A percentile compares a stretch with the other conserved stretches of the same genome.
Conservation (phyloP, 768 basidiomycete species). For the Phlebiopsis gigantea region DNA sequence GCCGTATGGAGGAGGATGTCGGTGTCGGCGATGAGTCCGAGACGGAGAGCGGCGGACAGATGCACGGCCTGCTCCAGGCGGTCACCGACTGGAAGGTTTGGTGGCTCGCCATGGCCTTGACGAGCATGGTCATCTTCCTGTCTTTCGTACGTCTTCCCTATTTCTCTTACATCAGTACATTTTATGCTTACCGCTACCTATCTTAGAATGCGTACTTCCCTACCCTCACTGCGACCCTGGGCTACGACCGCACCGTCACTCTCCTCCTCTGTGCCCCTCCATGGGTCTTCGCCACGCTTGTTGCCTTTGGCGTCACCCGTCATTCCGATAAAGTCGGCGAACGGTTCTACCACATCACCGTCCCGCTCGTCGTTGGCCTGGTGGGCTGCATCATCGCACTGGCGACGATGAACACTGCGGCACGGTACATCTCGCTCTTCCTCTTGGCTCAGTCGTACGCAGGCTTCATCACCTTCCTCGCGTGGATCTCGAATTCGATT, state of each 20-base stretch:
- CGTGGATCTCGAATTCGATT: slow-evolving; percentile 54
- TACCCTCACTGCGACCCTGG: slow-evolving; percentile 68
- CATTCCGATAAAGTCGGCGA: slow-evolving; percentile 71
- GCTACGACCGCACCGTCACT: slow-evolving; percentile 57
- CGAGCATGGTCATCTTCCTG: slow-evolving; percentile 54
- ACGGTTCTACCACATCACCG: slow-evolving; percentile 61
- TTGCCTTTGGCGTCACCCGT: slow-evolving; percentile 46
- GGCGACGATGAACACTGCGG: slow-evolving; percentile 53
- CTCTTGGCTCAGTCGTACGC: slow-evolving; percentile 72
- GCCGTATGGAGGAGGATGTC: slow-evolving; percentile 61
- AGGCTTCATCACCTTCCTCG: slow-evolving; percentile 61
- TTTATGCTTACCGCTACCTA: neutral
- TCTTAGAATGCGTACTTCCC: slow-evolving; percentile 68
- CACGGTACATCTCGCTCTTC: slow-evolving; percentile 70
- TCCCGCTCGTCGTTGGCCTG: slow-evolving; percentile 52
- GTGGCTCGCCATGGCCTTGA: slow-evolving; percentile 66
- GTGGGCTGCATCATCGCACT: slow-evolving; percentile 65
- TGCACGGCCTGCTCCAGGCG: slow-evolving; percentile 51
- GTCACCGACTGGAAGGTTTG: slow-evolving; percentile 80
- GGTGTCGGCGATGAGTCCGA: slow-evolving; percentile 47
- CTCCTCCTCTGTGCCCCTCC: slow-evolving; percentile 77
- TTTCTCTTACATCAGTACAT: neutral
- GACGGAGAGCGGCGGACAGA: slow-evolving; percentile 31
- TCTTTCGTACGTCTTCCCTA: slow-evolving; percentile 39
- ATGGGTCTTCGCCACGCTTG: slow-evolving; percentile 57